Base-by-base conservation (phyloP, 805 yeast species). In the Saccharomycopsis oosterbeekiorum region DNA sequence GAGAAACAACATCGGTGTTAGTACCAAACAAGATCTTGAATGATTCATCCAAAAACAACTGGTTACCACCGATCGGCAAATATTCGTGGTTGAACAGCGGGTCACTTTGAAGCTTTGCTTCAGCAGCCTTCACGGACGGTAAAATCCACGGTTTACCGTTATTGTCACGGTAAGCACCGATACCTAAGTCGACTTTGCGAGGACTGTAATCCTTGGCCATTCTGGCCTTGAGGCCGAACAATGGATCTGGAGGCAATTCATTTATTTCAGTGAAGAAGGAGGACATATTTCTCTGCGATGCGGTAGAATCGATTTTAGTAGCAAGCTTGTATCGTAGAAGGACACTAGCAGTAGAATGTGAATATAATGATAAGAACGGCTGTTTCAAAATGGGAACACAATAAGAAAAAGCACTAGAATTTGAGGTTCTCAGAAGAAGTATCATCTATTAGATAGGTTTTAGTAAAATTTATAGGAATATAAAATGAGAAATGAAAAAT, bases 81-180 rank as follows among this genome's bases (percentile, higher is more conserved):
- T 89, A 89, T 75, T 89, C 97, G 76, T 89, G 88, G 76, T 89
- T 86, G 62, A 78, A 78, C 68, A 78, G 80, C 64, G 76, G 68
- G 65, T 73, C 78, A 62, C 76, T 72, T 61, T 84, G 83, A 62
- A 85, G 73, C 21, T 75, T 71, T 58, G 74, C 68, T 71, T 85
- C 93, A 53, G 92, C 93, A 68, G 78, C 75, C 68, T 78, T 77
- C 64, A 89, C 89, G 37, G 88, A 78, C 17, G 96, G 92, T 67
- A 92, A 79, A 61, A 93, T 86, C 82, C 89, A 90, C 56, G 98
- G 97, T 72, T 85, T 83, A 56, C 98, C 98, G 10, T 74, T 67
- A 71, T 86, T 84, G 73, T 91, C 96, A 72, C 98, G 82, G 78
- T 93, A 93, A n/a, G 98, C 98, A 64, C 96, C 96, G 65, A 89